Conservation (phyloP, 805 yeast genomes). For the Wickerhamiella cacticola region DNA sequence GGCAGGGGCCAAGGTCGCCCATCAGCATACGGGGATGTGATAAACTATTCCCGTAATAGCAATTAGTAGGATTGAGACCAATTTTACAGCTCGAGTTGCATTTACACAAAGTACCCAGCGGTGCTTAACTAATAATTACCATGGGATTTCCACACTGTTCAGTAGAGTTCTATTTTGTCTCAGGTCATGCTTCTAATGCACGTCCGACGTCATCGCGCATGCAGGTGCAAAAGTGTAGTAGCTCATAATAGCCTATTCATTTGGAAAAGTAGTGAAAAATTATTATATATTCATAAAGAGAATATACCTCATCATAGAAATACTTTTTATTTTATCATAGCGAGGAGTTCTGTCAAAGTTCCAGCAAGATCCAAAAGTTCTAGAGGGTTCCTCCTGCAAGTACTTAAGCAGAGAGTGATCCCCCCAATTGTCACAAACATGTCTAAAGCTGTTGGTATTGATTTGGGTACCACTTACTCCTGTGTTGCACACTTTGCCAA, state of each 20-base stretch:
- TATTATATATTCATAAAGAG: too few relatives aligned
- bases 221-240: background rate
- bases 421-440: conserved; percentile 8
- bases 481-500: conserved; percentile 92
- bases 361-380: conserved; percentile 10
- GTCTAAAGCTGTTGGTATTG: conserved; percentile 17
- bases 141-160: background rate
- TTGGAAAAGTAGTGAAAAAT: background rate
- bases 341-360: background rate
- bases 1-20: too few relatives aligned
- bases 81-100: background rate
- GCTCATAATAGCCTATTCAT: too few relatives aligned
- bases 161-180: background rate
- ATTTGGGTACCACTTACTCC: conserved; percentile 77
- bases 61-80: too few relatives aligned
- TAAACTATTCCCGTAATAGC: too few relatives aligned
- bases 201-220: conserved; percentile 1
- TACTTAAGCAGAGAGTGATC: conserved; percentile 7
- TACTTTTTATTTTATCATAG: too few relatives aligned
- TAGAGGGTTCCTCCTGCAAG: conserved; percentile 8
- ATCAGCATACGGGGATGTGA: too few relatives aligned
- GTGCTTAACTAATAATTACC: too few relatives aligned
- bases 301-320: too few relatives aligned
- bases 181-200: conserved; percentile 2
- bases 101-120: too few relatives aligned